A percentile compares a stretch with the other conserved stretches of the same genome.
Evolutionary conservation across 345 rosid genomes (phyloP).

Genomic region (Eucalyptus polyanthemos): DNA sequence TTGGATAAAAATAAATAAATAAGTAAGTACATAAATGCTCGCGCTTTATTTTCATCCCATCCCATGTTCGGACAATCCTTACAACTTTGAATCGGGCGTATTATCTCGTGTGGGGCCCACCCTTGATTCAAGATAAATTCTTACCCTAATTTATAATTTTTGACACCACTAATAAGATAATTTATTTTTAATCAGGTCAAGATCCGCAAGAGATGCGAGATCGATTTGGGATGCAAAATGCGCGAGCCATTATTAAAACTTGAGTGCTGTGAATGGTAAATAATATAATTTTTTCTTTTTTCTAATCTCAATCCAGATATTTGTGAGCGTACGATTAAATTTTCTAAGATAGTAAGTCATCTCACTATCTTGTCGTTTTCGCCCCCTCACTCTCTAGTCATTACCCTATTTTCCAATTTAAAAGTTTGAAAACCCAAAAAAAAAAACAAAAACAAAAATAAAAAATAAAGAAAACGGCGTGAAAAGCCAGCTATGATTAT

Average conservation of each 20-base stretch:
- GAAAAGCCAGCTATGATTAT: background rate
- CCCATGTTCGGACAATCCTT: too few relatives aligned
- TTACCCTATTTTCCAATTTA: background rate
- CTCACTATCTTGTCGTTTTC: background rate
- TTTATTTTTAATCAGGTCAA: background rate
- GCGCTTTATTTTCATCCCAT: background rate
- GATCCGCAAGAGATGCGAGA: background rate
- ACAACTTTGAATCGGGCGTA: background rate
- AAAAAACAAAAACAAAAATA: background rate
- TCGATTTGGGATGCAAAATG: background rate
- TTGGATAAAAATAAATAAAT: background rate
- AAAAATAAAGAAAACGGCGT: background rate
- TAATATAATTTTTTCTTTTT: background rate
- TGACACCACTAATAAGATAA: rapidly evolving
- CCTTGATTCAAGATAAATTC: background rate
- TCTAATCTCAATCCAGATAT: background rate
- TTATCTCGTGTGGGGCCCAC: background rate
- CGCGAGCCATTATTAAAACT: background rate
- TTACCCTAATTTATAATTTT: background rate
- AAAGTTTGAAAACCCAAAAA: background rate
- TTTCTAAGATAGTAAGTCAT: background rate
- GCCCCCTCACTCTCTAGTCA: background rate
- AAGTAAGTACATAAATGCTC: background rate
- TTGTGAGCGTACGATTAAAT: background rate
- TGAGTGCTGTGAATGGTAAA: background rate